Evolutionary conservation across 208 protist genomes (phyloP).

Genomic region (Trypanosoma rangeli): DNA sequence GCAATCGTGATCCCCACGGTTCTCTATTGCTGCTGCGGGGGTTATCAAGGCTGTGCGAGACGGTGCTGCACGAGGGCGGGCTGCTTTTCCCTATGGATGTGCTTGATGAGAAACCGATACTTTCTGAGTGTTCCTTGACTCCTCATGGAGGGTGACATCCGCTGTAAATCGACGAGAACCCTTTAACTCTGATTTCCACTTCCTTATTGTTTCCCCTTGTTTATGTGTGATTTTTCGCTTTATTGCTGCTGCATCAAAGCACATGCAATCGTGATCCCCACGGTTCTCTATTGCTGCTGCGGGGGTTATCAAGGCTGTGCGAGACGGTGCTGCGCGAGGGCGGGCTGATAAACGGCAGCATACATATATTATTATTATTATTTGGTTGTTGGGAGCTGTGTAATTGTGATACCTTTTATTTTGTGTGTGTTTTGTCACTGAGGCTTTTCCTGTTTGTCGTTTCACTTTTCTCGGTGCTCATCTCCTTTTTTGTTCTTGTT

Average conservation of each 20-base stretch:
- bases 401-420: not conserved
- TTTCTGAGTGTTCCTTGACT: slow-evolving; percentile 34
- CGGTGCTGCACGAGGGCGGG: not conserved
- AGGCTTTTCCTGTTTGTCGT: not conserved
- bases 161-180: slow-evolving; percentile 29
- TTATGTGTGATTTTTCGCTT: not conserved
- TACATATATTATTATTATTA: not conserved
- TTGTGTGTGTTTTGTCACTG: not conserved
- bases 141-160: slow-evolving; percentile 18
- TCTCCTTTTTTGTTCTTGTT: not conserved
- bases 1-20: slow-evolving; percentile 26
- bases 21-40: slow-evolving; percentile 8
- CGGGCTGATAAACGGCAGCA: too few relatives aligned
- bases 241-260: not conserved
- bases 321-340: slow-evolving; percentile 7
- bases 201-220: not conserved
- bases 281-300: slow-evolving; percentile 5
- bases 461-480: not conserved
- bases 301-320: slow-evolving; percentile 28
- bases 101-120: slow-evolving; percentile 26
- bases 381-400: too few relatives aligned
- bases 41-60: slow-evolving; percentile 32
- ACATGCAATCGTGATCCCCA: slow-evolving; percentile 26
- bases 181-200: slow-evolving; percentile 34
- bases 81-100: too few relatives aligned